Conservation (phyloP, 2,329 filamentous ascomycete species). For the Gaeumannomyces tritici region DNA sequence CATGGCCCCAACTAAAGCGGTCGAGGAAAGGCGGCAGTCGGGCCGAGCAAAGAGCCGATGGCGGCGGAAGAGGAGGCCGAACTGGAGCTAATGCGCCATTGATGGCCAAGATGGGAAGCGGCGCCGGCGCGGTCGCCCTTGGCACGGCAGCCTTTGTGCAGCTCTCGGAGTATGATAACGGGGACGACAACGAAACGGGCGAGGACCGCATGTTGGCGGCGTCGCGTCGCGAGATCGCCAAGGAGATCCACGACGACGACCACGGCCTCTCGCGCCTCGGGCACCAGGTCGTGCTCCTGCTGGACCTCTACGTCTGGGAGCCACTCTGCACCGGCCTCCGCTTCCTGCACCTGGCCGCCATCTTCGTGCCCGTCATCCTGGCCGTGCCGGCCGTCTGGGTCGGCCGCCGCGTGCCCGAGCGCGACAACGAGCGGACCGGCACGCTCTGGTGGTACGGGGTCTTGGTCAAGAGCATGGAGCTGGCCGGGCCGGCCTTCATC, state of each 20-base stretch:
- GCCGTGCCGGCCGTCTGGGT: slow-evolving; percentile 75
- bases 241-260: slow-evolving; percentile 54
- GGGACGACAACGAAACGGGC: slow-evolving; percentile 49
- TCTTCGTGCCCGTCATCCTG: slow-evolving; percentile 84
- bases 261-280: slow-evolving; percentile 47
- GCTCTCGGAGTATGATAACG: slow-evolving; percentile 45
- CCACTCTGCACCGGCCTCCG: slow-evolving; percentile 77
- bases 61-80: background rate
- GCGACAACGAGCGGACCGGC: slow-evolving; percentile 67
- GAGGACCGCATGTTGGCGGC: slow-evolving; percentile 81
- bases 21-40: background rate
- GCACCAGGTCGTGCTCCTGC: slow-evolving; percentile 51
- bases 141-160: slow-evolving; percentile 49
- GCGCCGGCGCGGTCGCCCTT: slow-evolving; percentile 27
- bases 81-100: background rate
- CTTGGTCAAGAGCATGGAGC: slow-evolving; percentile 81
- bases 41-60: background rate
- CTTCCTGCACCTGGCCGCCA: slow-evolving; percentile 77
- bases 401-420: slow-evolving; percentile 51
- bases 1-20: background rate
- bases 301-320: slow-evolving; percentile 71
- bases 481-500: slow-evolving; percentile 90
- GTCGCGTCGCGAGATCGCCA: slow-evolving; percentile 68
- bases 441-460: slow-evolving; percentile 94
- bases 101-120: background rate